Evolutionary conservation across 169 alveolate genomes (phyloP).

Genomic region (Ichthyophthirius multifiliis): DNA sequence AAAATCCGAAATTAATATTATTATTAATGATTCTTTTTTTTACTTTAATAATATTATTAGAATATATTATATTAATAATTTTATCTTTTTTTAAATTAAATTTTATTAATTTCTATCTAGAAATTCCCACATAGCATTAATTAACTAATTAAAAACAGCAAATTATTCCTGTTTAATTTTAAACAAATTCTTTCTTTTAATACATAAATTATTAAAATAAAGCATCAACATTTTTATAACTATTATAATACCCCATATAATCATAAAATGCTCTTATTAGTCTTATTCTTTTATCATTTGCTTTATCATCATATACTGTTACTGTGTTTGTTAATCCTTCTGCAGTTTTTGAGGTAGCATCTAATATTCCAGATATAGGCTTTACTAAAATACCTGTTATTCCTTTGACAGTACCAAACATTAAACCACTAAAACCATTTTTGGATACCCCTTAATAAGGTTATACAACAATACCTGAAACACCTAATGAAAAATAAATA

Average conservation of each 20-base stretch:
- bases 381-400: constrained; percentile 81
- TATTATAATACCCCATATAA: constrained; percentile 32
- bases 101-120: not conserved
- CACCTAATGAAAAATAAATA: not conserved
- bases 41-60: too few relatives aligned
- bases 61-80: too few relatives aligned
- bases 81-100: not conserved
- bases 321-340: constrained; percentile 84
- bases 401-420: constrained; percentile 81
- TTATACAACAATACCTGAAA: constrained; percentile 67
- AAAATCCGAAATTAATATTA: too few relatives aligned
- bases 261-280: constrained; percentile 82
- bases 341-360: constrained; percentile 78
- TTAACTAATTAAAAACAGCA: not conserved
- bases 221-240: constrained; percentile 44
- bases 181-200: not conserved
- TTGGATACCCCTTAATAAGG: constrained; percentile 79
- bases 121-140: not conserved
- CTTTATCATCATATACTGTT: constrained; percentile 66
- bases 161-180: too few relatives aligned
- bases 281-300: constrained; percentile 65
- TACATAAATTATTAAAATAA: not conserved
- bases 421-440: constrained; percentile 72
- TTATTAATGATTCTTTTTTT: too few relatives aligned
- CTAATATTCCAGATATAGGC: constrained; percentile 85